Conservation (phyloP, 2,329 filamentous ascomycete species). For the Colletotrichum echinochloae region DNA sequence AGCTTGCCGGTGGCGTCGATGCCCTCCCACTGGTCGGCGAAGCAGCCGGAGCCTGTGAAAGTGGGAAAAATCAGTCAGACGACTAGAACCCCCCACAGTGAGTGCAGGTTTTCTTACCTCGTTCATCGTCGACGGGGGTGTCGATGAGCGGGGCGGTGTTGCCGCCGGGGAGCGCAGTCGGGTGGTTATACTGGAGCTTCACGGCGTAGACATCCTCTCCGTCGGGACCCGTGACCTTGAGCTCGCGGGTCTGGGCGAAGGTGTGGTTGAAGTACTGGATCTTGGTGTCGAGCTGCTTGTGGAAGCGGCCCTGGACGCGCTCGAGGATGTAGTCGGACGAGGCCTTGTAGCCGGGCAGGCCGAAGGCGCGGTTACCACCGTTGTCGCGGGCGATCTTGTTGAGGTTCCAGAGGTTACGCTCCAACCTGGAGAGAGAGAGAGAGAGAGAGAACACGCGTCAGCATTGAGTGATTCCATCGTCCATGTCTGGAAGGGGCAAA, state of each 20-base stretch:
- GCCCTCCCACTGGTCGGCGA: constrained; percentile 58
- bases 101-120: constrained; percentile 26
- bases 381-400: constrained; percentile 66
- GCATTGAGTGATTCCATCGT: background rate
- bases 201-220: constrained; percentile 58
- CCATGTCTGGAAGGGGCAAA: no score
- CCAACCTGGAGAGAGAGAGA: constrained; percentile 54
- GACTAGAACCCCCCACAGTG: background rate
- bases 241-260: constrained; percentile 56
- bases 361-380: constrained; percentile 71
- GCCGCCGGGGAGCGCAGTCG: constrained; percentile 54
- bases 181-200: constrained; percentile 59
- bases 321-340: constrained; percentile 68
- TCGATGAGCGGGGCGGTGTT: constrained; percentile 53
- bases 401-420: constrained; percentile 65
- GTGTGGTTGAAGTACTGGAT: constrained; percentile 61
- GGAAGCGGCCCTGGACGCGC: constrained; percentile 54
- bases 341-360: constrained; percentile 68
- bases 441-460: background rate
- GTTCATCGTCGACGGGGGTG: constrained; percentile 51
- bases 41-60: constrained; percentile 53
- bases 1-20: constrained; percentile 59
- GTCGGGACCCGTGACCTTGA: constrained; percentile 58
- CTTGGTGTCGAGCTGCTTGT: constrained; percentile 56
- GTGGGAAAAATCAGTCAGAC: background rate